phyloP scores from a whole-genome alignment of 257 asterid genomes.

The Lycium barbarum region DNA sequence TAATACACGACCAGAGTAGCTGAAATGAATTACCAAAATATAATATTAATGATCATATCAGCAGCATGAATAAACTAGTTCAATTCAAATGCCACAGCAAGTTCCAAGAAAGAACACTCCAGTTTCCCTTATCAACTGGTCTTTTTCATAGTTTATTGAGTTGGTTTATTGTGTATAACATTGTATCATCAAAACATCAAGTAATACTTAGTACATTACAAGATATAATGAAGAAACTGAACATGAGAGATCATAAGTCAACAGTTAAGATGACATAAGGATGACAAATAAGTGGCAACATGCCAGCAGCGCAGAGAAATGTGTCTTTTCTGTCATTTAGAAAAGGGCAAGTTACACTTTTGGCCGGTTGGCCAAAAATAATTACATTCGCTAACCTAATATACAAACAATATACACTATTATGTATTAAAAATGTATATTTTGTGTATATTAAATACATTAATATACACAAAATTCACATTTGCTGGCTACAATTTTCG shows the following conservation, averaged over 20 bases:
- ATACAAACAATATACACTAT: too few species aligned
- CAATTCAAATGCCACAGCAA: background rate
- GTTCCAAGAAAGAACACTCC: background rate
- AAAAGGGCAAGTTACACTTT: background rate
- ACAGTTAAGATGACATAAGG: background rate
- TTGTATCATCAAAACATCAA: background rate
- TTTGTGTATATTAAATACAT: too few species aligned
- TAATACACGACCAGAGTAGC: background rate
- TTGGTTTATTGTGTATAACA: background rate
- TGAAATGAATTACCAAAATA: background rate
- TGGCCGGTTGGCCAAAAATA: too few species aligned
- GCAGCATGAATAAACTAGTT: constrained; percentile 9
- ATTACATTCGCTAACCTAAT: too few species aligned
- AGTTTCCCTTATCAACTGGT: background rate
- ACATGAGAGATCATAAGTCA: background rate
- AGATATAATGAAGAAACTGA: background rate
- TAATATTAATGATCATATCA: background rate
- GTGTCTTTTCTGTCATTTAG: background rate
- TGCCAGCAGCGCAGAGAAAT: background rate
- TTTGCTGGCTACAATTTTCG: too few species aligned
- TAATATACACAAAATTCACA: too few species aligned
- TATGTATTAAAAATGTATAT: too few species aligned
- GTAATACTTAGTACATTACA: background rate
- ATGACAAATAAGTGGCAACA: constrained; percentile 6
- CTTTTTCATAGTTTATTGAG: background rate